These are phyloP conservation scores for Lactuca saligna DNA, from an alignment of 129 eudicot species.

Conservation along the genomic window DNA sequence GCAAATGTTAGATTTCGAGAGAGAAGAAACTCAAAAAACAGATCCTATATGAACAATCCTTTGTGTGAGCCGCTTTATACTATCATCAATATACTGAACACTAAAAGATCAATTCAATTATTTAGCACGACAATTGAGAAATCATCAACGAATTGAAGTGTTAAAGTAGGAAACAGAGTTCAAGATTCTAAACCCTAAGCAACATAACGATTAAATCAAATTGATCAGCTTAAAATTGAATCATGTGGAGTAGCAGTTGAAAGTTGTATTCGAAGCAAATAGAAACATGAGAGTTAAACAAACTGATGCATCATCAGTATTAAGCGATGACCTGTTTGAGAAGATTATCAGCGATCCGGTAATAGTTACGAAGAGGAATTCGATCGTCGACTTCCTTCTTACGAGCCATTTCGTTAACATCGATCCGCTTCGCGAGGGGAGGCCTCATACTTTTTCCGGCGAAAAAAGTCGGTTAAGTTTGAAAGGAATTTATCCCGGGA, in stretches of 20 bases:
- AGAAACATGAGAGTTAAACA: not conserved
- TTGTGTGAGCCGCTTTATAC: not conserved
- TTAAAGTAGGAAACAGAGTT: not conserved
- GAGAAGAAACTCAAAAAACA: not conserved
- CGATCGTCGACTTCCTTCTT: constrained; percentile 86
- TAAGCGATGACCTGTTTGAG: constrained; percentile 62
- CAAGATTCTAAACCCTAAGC: constrained; percentile 24
- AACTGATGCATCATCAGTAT: not conserved
- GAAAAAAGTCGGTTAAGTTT: not conserved
- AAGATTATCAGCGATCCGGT: constrained; percentile 90
- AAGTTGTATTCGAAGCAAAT: not conserved
- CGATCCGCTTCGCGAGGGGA: constrained; percentile 47
- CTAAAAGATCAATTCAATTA: not conserved
- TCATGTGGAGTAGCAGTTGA: constrained; percentile 12
- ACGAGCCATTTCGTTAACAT: constrained; percentile 59
- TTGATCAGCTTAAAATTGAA: constrained; percentile 8
- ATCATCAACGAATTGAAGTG: not conserved
- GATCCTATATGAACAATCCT: not conserved
- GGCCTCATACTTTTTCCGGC: constrained; percentile 52
- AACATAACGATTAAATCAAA: constrained; percentile 3
- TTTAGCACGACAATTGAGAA: not conserved
- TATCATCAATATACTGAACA: not conserved
- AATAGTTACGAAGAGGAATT: constrained; percentile 79
- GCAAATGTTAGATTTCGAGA: not conserved
- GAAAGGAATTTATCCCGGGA: constrained; percentile 12